Evolutionary conservation across 495 filamentous ascomycete genomes (phyloP).

Genomic region (Bacidia rubella): DNA sequence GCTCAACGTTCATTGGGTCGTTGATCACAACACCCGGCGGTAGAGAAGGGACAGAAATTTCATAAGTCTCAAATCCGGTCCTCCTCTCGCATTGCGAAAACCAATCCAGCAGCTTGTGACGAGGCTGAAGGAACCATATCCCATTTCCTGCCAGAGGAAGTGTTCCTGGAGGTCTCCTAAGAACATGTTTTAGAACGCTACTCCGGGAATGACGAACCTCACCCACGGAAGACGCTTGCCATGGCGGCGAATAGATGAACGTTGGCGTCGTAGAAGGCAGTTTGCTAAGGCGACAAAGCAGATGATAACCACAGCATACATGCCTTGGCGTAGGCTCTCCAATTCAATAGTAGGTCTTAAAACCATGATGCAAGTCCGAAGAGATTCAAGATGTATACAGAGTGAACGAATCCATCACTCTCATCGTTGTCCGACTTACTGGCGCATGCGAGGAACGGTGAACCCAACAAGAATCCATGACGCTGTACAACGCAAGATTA

Average conservation of each 20-base stretch:
- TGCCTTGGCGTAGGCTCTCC: neutral
- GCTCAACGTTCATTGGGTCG: slow-evolving; percentile 44
- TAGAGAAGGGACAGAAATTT: slow-evolving; percentile 42
- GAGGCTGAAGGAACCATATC: slow-evolving; percentile 39
- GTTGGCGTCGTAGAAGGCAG: slow-evolving; percentile 20
- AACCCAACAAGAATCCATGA: neutral
- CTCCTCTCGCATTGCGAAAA: slow-evolving; percentile 40
- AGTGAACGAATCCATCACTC: no score
- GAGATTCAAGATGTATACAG: no score
- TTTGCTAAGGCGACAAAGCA: neutral
- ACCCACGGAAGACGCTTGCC: slow-evolving; percentile 15
- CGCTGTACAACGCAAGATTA: neutral
- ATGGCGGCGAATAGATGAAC: slow-evolving; percentile 16
- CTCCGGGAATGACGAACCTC: neutral
- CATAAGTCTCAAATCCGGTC: slow-evolving; percentile 41
- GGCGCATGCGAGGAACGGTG: neutral
- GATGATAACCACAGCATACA: slow-evolving; percentile 11
- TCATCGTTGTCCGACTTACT: neutral
- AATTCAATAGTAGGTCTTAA: no score
- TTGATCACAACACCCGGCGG: slow-evolving; percentile 46
- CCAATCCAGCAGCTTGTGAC: slow-evolving; percentile 45
- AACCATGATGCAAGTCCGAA: no score
- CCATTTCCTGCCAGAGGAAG: slow-evolving; percentile 45
- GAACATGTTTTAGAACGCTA: neutral
- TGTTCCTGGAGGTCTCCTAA: slow-evolving; percentile 37